Percentiles rank a stretch among this genome's conserved stretches.
Conservation (phyloP, 176 grass and related monocot genomes). For the Bromus sterilis region DNA sequence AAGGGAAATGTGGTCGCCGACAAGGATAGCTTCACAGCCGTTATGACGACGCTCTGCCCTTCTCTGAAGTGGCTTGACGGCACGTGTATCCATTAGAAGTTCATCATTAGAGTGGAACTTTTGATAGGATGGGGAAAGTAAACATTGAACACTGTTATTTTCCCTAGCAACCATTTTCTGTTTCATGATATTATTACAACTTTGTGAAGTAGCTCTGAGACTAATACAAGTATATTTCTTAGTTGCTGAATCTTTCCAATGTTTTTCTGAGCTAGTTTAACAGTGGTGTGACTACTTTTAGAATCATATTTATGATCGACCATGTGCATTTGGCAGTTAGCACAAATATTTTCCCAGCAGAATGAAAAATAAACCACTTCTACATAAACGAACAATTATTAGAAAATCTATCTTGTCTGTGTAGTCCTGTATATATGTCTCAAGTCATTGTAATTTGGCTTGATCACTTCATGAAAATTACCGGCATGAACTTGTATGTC, state of each 20-base stretch:
- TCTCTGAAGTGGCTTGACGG: constrained; percentile 64
- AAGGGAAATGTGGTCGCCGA: constrained; percentile 54
- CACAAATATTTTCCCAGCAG: neutral
- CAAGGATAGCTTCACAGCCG: constrained; percentile 36
- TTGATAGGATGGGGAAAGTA: neutral
- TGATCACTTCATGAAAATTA: no score
- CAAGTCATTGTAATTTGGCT: no score
- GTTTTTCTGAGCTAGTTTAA: no score
- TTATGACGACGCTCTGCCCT: constrained; percentile 41
- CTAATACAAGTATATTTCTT: neutral
- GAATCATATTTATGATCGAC: neutral
- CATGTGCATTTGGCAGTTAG: neutral
- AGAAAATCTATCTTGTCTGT: no score
- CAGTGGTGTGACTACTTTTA: neutral
- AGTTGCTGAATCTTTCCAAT: no score
- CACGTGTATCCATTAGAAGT: constrained; percentile 6
- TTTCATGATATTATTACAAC: neutral
- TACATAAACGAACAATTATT: no score
- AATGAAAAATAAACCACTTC: neutral
- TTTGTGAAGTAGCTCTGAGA: neutral
- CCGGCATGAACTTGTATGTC: no score
- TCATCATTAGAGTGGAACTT: neutral
- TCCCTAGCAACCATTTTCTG: neutral
- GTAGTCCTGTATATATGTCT: no score
- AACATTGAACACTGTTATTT: neutral